These are phyloP conservation scores for Microstroma glucosiphilum DNA, from an alignment of 1,284 basidiomycete genomes.

Conservation along the genomic window DNA sequence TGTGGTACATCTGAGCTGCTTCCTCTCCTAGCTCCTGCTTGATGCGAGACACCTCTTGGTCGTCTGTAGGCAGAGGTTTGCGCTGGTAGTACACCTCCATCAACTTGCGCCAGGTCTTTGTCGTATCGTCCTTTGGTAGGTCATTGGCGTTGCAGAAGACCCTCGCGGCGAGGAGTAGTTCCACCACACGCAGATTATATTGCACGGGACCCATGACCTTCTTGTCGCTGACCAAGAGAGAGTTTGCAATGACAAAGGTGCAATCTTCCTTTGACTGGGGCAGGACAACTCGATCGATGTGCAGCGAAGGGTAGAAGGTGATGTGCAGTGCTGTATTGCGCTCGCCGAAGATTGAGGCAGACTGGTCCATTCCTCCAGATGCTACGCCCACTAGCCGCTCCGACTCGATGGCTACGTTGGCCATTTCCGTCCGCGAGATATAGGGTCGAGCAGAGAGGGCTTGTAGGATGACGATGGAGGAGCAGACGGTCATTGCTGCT, in stretches of 20 bases:
- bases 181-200: slow-evolving; percentile 48
- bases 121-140: slow-evolving; percentile 18
- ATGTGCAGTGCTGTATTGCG: slow-evolving; percentile 42
- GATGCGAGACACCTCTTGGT: slow-evolving; percentile 20
- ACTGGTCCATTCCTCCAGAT: slow-evolving; percentile 48
- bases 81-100: slow-evolving; percentile 33
- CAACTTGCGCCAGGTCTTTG: slow-evolving; percentile 30
- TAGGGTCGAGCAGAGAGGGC: slow-evolving; percentile 33
- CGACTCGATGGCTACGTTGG: slow-evolving; percentile 41
- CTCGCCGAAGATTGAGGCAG: slow-evolving; percentile 43
- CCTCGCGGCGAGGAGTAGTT: slow-evolving; percentile 39
- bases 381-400: slow-evolving; percentile 45
- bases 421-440: slow-evolving; percentile 40
- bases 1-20: slow-evolving; percentile 31
- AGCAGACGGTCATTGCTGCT: slow-evolving; percentile 48
- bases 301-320: slow-evolving; percentile 37
- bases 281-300: slow-evolving; percentile 23
- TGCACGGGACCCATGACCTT: slow-evolving; percentile 47
- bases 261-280: slow-evolving; percentile 25
- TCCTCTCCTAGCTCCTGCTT: slow-evolving; percentile 31
- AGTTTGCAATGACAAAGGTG: slow-evolving; percentile 45
- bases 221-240: slow-evolving; percentile 44
- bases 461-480: slow-evolving; percentile 41
- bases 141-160: slow-evolving; percentile 22
- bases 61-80: slow-evolving; percentile 23